A percentile compares a stretch with the other conserved stretches of the same genome.
These are phyloP conservation scores for Apiotrichum veenhuisii DNA, from an alignment of 1,284 basidiomycete species.

Conservation along the genomic window DNA sequence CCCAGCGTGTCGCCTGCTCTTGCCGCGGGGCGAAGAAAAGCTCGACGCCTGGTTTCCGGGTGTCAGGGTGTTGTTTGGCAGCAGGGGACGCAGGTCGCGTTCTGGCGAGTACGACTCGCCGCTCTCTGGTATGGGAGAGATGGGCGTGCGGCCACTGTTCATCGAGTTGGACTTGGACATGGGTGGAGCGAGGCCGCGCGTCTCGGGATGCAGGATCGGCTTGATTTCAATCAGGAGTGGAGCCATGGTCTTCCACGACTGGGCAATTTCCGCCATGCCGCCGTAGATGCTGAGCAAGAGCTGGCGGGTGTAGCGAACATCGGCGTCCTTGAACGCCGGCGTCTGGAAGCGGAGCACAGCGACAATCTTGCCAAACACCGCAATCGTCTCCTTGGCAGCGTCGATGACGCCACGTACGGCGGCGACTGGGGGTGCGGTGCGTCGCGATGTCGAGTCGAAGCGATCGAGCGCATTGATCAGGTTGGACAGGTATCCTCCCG, in stretches of 20 bases:
- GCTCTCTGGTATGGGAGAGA: conserved; percentile 49
- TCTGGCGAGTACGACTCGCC: conserved; percentile 22
- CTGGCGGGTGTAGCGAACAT: conserved; percentile 82
- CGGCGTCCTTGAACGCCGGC: conserved; percentile 60
- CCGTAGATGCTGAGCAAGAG: conserved; percentile 86
- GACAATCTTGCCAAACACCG: conserved; percentile 80
- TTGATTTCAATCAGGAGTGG: conserved; percentile 69
- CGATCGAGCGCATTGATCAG: conserved; percentile 86
- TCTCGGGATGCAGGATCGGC: conserved; percentile 54
- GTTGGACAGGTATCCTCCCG: conserved; percentile 73
- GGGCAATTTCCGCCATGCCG: conserved; percentile 80
- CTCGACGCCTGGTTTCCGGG: background rate
- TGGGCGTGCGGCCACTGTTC: conserved; percentile 42
- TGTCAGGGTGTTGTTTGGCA: background rate
- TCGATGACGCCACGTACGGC: conserved; percentile 78
- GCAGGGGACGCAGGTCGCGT: background rate
- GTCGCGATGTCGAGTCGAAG: conserved; percentile 79
- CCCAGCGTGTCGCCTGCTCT: conserved; percentile 75
- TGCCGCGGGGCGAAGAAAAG: conserved; percentile 40
- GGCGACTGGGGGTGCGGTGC: conserved; percentile 58
- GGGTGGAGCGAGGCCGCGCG: conserved; percentile 14
- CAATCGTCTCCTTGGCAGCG: conserved; percentile 78
- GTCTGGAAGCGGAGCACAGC: conserved; percentile 78
- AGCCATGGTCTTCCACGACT: conserved; percentile 76
- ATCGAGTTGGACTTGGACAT: conserved; percentile 16